These are phyloP conservation scores for Trichosanthes truncata DNA, from an alignment of 306 rosid genomes.

Conservation along the genomic window DNA sequence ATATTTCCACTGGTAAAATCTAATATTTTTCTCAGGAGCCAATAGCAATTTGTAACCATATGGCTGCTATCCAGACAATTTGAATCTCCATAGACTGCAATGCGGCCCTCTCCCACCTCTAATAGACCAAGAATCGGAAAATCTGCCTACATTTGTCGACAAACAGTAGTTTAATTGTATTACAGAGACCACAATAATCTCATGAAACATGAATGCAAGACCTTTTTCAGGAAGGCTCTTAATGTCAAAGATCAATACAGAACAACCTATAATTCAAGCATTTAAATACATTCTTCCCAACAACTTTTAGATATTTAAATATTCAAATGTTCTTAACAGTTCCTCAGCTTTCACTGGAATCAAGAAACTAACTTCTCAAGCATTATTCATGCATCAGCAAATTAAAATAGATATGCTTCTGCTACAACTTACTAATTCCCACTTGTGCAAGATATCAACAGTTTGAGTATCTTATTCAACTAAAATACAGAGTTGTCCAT, in stretches of 20 bases:
- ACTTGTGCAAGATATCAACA: not conserved
- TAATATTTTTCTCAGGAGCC: conserved; percentile 68
- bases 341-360: not conserved
- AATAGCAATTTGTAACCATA: conserved; percentile 89
- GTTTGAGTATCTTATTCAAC: not conserved
- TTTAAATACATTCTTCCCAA: not conserved
- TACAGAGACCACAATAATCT: not conserved
- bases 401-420: not conserved
- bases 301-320: not conserved
- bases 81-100: conserved; percentile 92
- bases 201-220: not conserved
- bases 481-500: not conserved
- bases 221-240: not conserved
- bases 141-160: conserved; percentile 62
- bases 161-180: conserved; percentile 1
- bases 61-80: conserved; percentile 96
- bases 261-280: not conserved
- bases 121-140: conserved; percentile 85
- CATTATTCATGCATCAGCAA: not conserved
- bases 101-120: conserved; percentile 52
- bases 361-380: not conserved
- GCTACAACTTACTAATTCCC: not conserved
- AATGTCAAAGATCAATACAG: not conserved
- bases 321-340: not conserved
- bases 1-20: conserved; percentile 62